Percentiles rank a stretch among this genome's conserved stretches.
Evolutionary conservation across 2,329 filamentous ascomycete species (phyloP).

Genomic region (Colletotrichum tropicale): DNA sequence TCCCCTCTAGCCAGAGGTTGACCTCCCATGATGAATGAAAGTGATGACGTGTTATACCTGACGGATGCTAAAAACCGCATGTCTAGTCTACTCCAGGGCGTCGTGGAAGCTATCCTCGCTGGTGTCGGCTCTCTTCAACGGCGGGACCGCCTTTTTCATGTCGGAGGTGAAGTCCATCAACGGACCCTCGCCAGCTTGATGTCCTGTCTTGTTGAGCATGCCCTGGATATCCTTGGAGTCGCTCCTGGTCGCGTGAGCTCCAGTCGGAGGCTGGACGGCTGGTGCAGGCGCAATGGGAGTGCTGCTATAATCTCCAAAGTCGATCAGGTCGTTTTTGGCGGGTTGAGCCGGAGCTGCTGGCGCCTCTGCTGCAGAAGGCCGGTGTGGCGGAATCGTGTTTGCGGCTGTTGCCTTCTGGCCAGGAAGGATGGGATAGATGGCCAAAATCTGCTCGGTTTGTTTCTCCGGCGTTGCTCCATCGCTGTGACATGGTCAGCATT

Average conservation of each 20-base stretch:
- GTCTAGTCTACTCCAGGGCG: slow-evolving; percentile 31
- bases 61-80: not conserved
- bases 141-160: slow-evolving; percentile 44
- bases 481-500: slow-evolving; percentile 38
- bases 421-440: slow-evolving; percentile 82
- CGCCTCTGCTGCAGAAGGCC: slow-evolving; percentile 18
- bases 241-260: not conserved
- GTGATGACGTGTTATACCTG: not conserved
- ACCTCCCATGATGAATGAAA: slow-evolving; percentile 16
- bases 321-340: slow-evolving; percentile 52
- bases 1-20: not conserved
- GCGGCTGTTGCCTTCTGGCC: slow-evolving; percentile 68
- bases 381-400: slow-evolving; percentile 59
- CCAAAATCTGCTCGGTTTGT: slow-evolving; percentile 81
- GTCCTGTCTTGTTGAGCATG: slow-evolving; percentile 53
- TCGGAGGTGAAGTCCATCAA: slow-evolving; percentile 63
- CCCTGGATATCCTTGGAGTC: slow-evolving; percentile 42
- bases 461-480: slow-evolving; percentile 70
- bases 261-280: not conserved
- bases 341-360: slow-evolving; percentile 29
- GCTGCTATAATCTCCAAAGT: slow-evolving; percentile 47
- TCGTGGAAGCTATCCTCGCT: slow-evolving; percentile 44
- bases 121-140: slow-evolving; percentile 37
- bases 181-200: slow-evolving; percentile 47
- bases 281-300: not conserved